Evolutionary conservation across 306 rosid genomes (phyloP).

Genomic region (Gynostemma pentaphyllum): DNA sequence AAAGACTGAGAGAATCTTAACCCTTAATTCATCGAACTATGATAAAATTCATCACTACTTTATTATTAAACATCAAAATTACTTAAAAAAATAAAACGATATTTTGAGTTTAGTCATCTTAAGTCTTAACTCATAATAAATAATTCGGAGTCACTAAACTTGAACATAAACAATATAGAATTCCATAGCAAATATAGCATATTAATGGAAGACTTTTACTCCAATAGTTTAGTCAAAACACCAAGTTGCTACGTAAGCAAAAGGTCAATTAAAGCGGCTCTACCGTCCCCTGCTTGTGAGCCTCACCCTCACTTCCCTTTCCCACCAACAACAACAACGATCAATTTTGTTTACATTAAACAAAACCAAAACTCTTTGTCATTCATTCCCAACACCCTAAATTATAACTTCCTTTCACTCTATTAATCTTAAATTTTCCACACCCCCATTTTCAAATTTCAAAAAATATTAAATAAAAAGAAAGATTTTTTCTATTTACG

Average conservation of each 20-base stretch:
- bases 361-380: neutral
- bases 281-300: conserved; percentile 9
- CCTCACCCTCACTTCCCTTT: conserved; percentile 6
- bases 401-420: neutral
- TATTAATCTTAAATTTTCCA: neutral
- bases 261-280: conserved; percentile 12
- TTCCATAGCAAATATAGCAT: neutral
- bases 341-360: neutral
- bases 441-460: too few relatives aligned
- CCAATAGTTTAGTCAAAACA: conserved; percentile 8
- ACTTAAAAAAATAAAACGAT: too few relatives aligned
- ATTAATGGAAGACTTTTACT: neutral
- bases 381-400: neutral
- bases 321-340: conserved; percentile 12
- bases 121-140: too few relatives aligned
- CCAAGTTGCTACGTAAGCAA: conserved; percentile 12
- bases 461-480: too few relatives aligned
- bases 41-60: too few relatives aligned
- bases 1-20: too few relatives aligned
- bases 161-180: too few relatives aligned
- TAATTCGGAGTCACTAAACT: too few relatives aligned
- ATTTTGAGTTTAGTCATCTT: too few relatives aligned
- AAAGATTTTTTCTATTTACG: too few relatives aligned
- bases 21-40: too few relatives aligned
- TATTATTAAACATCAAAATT: too few relatives aligned